Evolutionary conservation across 495 filamentous ascomycete species (phyloP).

Genomic region (Aspergillus hancockii): DNA sequence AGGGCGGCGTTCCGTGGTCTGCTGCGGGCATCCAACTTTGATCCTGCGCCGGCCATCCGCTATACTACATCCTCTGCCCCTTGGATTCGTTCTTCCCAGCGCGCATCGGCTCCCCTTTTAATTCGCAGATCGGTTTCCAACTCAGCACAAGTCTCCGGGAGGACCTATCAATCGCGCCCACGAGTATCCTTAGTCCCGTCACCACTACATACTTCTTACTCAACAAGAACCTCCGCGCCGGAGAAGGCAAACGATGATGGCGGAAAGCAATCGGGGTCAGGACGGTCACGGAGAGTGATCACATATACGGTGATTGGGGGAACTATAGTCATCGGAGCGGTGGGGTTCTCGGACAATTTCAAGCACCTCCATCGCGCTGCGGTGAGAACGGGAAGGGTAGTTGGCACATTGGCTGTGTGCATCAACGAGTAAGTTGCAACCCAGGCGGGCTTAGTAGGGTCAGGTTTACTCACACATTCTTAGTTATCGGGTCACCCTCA

Average conservation of each 20-base stretch:
- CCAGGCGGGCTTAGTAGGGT: neutral
- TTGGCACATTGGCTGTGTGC: conserved; percentile 69
- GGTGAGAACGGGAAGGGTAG: conserved; percentile 79
- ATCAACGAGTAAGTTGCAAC: conserved; percentile 80
- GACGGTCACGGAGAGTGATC: conserved; percentile 32
- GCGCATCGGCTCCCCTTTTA: conserved; percentile 7
- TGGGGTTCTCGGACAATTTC: conserved; percentile 70
- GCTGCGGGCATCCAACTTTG: conserved; percentile 38
- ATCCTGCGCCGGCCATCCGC: conserved; percentile 34
- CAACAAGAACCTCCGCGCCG: conserved; percentile 20
- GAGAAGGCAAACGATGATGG: conserved; percentile 16
- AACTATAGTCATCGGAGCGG: conserved; percentile 53
- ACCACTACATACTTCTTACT: conserved; percentile 16
- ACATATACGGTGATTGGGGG: conserved; percentile 55
- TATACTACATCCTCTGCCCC: conserved; percentile 23
- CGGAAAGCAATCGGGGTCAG: conserved; percentile 17
- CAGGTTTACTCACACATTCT: conserved; percentile 6
- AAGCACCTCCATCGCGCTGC: conserved; percentile 73
- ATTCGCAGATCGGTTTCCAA: conserved; percentile 5
- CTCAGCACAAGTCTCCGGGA: conserved; percentile 2
- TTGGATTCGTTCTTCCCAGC: conserved; percentile 11
- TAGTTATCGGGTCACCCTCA: conserved; percentile 83
- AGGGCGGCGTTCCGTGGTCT: conserved; percentile 39
- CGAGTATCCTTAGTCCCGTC: neutral
- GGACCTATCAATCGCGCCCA: conserved; percentile 1